phyloP scores from a whole-genome alignment of 1,284 basidiomycete species.

The Rhizoctonia solani region DNA sequence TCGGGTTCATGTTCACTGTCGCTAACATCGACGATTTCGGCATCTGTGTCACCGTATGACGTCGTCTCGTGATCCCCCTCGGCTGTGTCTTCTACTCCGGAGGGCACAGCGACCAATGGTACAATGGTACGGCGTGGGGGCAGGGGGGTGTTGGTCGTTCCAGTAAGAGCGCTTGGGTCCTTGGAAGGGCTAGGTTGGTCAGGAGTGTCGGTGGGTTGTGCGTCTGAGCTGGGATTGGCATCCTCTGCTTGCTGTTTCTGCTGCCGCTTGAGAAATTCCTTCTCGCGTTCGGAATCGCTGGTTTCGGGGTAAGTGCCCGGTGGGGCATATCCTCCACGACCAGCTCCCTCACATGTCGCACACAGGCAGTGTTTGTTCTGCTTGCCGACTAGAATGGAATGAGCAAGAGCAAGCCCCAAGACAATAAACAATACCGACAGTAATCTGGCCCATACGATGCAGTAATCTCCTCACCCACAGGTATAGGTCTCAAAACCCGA shows the following conservation, averaged over 20 bases:
- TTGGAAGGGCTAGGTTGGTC: neutral
- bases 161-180: constrained; percentile 3
- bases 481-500: constrained; percentile 78
- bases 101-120: constrained; percentile 19
- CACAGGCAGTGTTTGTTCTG: constrained; percentile 88
- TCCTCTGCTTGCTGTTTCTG: neutral
- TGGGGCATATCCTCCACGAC: constrained; percentile 73
- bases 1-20: constrained; percentile 23
- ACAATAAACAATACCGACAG: constrained; percentile 56
- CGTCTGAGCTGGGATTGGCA: neutral
- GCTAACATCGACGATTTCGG: constrained; percentile 21
- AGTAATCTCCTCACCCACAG: constrained; percentile 82
- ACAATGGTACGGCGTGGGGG: constrained; percentile 9
- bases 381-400: constrained; percentile 65
- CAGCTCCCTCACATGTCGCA: constrained; percentile 81
- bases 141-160: neutral
- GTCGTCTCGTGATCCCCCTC: constrained; percentile 23
- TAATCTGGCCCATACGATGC: constrained; percentile 84
- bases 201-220: neutral
- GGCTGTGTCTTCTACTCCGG: constrained; percentile 8
- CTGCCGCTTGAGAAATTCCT: constrained; percentile 21
- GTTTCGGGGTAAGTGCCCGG: constrained; percentile 48
- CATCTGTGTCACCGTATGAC: constrained; percentile 23
- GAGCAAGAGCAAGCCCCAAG: neutral
- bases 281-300: constrained; percentile 32